phyloP scores from a whole-genome alignment of 2,329 filamentous ascomycete genomes.

The Paecilomyces formosus region DNA sequence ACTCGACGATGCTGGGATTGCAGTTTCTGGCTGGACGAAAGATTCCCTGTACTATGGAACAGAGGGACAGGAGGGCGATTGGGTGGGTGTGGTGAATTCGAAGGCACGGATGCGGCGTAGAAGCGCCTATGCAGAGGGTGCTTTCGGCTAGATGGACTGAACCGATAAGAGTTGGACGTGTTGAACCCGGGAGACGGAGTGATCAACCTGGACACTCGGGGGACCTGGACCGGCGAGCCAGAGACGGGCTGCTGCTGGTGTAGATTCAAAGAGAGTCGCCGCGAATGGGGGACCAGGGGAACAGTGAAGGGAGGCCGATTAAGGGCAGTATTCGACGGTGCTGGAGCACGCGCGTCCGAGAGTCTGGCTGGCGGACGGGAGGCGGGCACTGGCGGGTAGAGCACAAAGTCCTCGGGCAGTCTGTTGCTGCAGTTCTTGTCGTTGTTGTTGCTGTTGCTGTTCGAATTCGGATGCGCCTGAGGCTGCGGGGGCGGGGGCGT shows the following conservation, averaged over 20 bases:
- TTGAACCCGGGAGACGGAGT: slow-evolving; percentile 31
- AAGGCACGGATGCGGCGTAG: slow-evolving; percentile 32
- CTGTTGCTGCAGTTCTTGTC: slow-evolving; percentile 6
- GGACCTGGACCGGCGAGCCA: slow-evolving; percentile 29
- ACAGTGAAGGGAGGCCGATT: slow-evolving; percentile 18
- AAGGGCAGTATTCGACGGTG: slow-evolving; percentile 30
- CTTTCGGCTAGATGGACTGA: slow-evolving; percentile 24
- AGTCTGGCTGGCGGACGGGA: slow-evolving; percentile 23
- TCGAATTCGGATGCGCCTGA: slow-evolving; percentile 28
- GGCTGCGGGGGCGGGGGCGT: slow-evolving; percentile 36
- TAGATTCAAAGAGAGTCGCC: slow-evolving; percentile 29
- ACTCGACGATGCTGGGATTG: slow-evolving; percentile 25
- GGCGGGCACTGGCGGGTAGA: slow-evolving; percentile 27
- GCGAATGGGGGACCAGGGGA: slow-evolving; percentile 25
- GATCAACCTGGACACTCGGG: slow-evolving; percentile 32
- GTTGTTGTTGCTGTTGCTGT: slow-evolving; percentile 12
- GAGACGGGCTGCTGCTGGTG: slow-evolving; percentile 28
- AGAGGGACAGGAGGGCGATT: slow-evolving; percentile 33
- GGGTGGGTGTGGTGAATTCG: slow-evolving; percentile 25
- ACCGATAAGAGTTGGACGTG: slow-evolving; percentile 31
- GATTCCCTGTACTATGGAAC: slow-evolving; percentile 24
- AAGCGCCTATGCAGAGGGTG: slow-evolving; percentile 18
- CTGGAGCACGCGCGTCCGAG: slow-evolving; percentile 27
- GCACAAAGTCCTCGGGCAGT: slow-evolving; percentile 37
- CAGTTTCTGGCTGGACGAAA: slow-evolving; percentile 20